Evolutionary conservation across 163 green algal species (phyloP).

Genomic region (Scenedesmus sp.): DNA sequence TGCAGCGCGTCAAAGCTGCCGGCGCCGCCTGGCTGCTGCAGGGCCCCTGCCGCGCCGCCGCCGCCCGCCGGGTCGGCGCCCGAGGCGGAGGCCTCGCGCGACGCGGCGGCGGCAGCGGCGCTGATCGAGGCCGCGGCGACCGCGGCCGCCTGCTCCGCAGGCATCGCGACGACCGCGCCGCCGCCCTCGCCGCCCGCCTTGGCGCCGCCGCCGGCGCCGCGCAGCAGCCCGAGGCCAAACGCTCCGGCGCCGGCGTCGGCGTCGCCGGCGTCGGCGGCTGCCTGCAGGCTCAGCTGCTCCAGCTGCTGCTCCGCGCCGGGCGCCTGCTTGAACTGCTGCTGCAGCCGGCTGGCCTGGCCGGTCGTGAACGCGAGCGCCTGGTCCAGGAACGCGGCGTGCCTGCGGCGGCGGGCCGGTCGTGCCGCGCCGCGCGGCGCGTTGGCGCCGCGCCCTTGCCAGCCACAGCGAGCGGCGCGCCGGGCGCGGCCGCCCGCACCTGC

Average conservation of each 20-base stretch:
- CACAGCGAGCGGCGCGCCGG: too few relatives aligned
- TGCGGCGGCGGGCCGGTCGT: too few relatives aligned
- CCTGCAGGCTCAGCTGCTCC: neutral
- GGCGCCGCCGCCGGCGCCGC: conserved; percentile 11
- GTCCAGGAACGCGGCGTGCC: conserved; percentile 53
- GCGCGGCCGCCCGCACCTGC: conserved; percentile 48
- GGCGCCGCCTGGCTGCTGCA: too few relatives aligned
- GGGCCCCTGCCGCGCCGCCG: neutral
- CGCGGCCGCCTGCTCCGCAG: neutral
- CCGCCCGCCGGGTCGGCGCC: neutral
- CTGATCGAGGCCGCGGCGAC: neutral
- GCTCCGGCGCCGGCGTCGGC: conserved; percentile 21
- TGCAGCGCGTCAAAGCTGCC: conserved; percentile 6
- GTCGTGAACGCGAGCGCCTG: conserved; percentile 38
- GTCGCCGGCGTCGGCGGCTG: conserved; percentile 7
- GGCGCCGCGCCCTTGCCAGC: too few relatives aligned
- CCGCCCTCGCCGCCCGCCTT: neutral
- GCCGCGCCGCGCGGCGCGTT: too few relatives aligned
- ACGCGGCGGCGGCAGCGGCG: neutral
- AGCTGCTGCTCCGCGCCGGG: conserved; percentile 22
- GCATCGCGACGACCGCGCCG: neutral
- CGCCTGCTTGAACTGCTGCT: conserved; percentile 12
- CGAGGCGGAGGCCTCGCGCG: neutral
- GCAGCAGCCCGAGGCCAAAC: conserved; percentile 4
- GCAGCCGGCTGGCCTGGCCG: conserved; percentile 4